Base-by-base conservation (phyloP, 2,329 filamentous ascomycete genomes). In the Colletotrichum sp. region DNA sequence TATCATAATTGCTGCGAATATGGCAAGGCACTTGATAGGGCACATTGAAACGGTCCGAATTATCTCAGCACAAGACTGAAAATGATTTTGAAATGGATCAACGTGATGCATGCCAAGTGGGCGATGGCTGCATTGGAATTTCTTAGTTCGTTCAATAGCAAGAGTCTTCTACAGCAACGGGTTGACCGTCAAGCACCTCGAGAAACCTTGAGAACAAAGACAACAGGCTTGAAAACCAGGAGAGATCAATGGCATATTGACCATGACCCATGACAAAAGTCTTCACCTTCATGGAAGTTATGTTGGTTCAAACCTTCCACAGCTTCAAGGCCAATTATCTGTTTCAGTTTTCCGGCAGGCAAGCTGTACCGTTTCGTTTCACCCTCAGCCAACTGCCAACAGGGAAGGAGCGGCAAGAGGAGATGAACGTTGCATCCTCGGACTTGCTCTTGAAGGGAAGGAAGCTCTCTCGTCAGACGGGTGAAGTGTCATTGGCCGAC, bases 151-250 rank as follows among this genome's bases (percentile, higher is more conserved):
- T 39, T 5, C 15, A 39, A 18, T 16, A 36, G 34, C 18, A 18
- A 39, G 15, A 39, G 36, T 18, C 36, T 39, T 44, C 39, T n/a
- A 0, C 1, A 44, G 39, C 18, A n/a, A 44, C 16, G 1, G 39
- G 8, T n/a, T 18, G 39, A 0, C 16, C 16, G 16, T 10, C 39
- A 44, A 44, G 16, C 16, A 44, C 1, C 0, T 39, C 16, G 8
- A 44, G 16, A 18, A 18, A 44, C 3, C 1, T 48, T n/a, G 39
- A n/a, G 18, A n/a, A 48, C 18, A 4, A 1, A 22, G 44, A n/a
- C 12, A 4, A 6, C 2, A 48, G 44, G 6, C 44, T 1, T 8
- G 10, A 0, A 3, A 22, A 48, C 18, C 0, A 0, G 1, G 1
- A 48, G n/a, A 48, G 24, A 24, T 24, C 24, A 24, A 4, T 24